A percentile compares a stretch with the other conserved stretches of the same genome.
These are phyloP conservation scores for Tylopilus felleus DNA, from an alignment of 768 basidiomycete genomes.

Conservation along the genomic window DNA sequence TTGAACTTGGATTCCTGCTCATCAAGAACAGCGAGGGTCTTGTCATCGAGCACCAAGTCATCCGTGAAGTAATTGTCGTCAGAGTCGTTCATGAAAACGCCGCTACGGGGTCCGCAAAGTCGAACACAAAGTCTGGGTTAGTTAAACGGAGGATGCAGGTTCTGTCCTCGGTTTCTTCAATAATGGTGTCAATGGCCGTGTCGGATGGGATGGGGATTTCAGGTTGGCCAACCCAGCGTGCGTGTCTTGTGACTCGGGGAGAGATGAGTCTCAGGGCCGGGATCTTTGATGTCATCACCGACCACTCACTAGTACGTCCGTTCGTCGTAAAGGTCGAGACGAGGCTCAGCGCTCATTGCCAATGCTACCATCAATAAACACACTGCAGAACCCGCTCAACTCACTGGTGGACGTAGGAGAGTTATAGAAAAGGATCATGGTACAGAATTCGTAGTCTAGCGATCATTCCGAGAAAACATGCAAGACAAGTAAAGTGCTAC, in stretches of 20 bases:
- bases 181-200: no score
- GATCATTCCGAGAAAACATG: slow-evolving; percentile 3
- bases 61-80: slow-evolving; percentile 69
- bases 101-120: background rate
- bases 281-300: no score
- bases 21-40: slow-evolving; percentile 59
- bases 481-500: slow-evolving; percentile 4
- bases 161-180: background rate
- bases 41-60: slow-evolving; percentile 61
- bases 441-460: slow-evolving; percentile 2
- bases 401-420: no score
- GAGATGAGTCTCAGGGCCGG: background rate
- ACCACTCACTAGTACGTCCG: no score
- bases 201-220: no score
- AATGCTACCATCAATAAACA: no score
- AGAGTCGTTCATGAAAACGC: slow-evolving; percentile 50
- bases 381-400: no score
- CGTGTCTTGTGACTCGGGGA: no score
- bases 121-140: background rate
- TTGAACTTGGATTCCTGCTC: slow-evolving; percentile 46
- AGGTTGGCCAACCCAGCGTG: no score
- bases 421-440: background rate
- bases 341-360: no score
- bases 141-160: background rate
- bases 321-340: no score